These are phyloP conservation scores for Erodium maritimum DNA, from an alignment of 345 rosid species.

Conservation along the genomic window DNA sequence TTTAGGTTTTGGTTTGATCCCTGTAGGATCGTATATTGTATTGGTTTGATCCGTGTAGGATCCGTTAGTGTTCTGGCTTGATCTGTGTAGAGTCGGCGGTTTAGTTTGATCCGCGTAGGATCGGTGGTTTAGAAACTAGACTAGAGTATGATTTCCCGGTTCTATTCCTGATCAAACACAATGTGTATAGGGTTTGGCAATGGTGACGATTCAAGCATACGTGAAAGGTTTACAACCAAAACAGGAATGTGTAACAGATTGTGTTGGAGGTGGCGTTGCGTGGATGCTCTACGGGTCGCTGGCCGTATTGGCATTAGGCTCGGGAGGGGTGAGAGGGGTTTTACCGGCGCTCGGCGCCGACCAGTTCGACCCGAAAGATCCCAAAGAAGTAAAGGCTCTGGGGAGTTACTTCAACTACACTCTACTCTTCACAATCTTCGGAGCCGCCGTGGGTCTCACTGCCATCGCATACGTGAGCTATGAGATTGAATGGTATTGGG, in stretches of 20 bases:
- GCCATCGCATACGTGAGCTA: slow-evolving; percentile 29
- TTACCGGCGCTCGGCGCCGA: slow-evolving; percentile 42
- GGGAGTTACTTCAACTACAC: slow-evolving; percentile 38
- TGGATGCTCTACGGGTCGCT: slow-evolving; percentile 26
- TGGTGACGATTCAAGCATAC: slow-evolving; percentile 41
- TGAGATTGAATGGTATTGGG: slow-evolving; percentile 30
- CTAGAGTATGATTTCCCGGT: too few species aligned
- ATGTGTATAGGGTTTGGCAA: slow-evolving; percentile 28
- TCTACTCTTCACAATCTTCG: slow-evolving; percentile 19
- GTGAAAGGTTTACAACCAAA: slow-evolving; percentile 27
- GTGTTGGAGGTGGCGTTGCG: slow-evolving; percentile 27
- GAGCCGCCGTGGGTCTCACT: slow-evolving; percentile 38
- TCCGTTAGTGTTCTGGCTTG: too few species aligned
- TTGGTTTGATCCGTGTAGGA: too few species aligned
- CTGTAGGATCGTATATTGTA: too few species aligned
- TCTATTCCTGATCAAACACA: too few species aligned
- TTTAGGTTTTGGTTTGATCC: too few species aligned
- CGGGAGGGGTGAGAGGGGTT: slow-evolving; percentile 34
- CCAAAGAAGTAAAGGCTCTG: slow-evolving; percentile 24
- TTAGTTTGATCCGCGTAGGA: too few species aligned
- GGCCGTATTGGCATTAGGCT: slow-evolving; percentile 27
- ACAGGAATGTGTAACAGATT: slow-evolving; percentile 15
- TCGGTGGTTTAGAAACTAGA: too few species aligned
- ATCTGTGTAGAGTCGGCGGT: too few species aligned
- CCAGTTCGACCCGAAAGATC: slow-evolving; percentile 38